A percentile compares a stretch with the other conserved stretches of the same genome.
phyloP scores from a whole-genome alignment of 2,329 filamentous ascomycete genomes.

The Beauveria scarabaeidicola region DNA sequence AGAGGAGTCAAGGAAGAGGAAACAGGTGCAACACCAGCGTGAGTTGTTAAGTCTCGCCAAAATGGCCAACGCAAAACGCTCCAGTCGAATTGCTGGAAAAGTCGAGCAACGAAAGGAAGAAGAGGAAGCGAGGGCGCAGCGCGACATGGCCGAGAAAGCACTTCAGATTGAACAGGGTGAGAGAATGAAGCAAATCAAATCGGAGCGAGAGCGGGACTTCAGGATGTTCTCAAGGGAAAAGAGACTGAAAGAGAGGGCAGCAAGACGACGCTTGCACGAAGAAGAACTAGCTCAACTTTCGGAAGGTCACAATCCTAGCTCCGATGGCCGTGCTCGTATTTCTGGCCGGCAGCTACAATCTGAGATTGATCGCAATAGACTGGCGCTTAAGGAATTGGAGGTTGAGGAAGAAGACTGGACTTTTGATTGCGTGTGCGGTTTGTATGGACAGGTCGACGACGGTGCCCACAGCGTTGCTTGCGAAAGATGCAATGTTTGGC shows the following conservation, averaged over 20 bases:
- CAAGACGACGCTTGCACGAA: constrained; percentile 73
- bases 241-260: constrained; percentile 76
- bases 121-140: constrained; percentile 61
- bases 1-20: constrained; percentile 63
- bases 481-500: constrained; percentile 91
- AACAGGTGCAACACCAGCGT: constrained; percentile 60
- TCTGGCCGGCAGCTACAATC: constrained; percentile 75
- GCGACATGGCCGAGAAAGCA: constrained; percentile 42
- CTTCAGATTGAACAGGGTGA: constrained; percentile 58
- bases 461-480: constrained; percentile 90
- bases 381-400: constrained; percentile 63
- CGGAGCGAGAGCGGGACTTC: constrained; percentile 67
- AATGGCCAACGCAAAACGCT: constrained; percentile 88
- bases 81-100: constrained; percentile 78
- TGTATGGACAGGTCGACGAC: constrained; percentile 88
- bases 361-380: constrained; percentile 72
- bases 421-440: constrained; percentile 89
- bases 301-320: constrained; percentile 59
- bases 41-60: constrained; percentile 77
- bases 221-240: constrained; percentile 78
- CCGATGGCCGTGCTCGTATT: constrained; percentile 48
- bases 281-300: constrained; percentile 74
- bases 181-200: constrained; percentile 48
- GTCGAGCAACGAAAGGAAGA: constrained; percentile 69
- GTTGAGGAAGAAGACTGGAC: constrained; percentile 79